These are phyloP conservation scores for Fusarium nygamai DNA, from an alignment of 2,329 filamentous ascomycete genomes.

Conservation along the genomic window DNA sequence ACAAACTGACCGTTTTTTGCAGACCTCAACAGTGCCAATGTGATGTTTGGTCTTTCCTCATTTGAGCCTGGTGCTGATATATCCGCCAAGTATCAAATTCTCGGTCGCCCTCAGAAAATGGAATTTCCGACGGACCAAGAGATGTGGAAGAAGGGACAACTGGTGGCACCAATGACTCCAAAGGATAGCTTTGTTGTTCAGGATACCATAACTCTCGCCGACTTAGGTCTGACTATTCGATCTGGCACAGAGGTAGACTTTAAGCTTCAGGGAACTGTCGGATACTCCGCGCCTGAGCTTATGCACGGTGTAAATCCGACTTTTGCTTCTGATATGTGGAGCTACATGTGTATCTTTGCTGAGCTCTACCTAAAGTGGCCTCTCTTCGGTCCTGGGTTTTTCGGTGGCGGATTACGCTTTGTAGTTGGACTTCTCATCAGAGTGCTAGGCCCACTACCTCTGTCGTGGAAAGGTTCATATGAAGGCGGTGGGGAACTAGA, in stretches of 20 bases:
- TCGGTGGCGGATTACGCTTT: not conserved
- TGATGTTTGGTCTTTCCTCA: not conserved
- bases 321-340: not conserved
- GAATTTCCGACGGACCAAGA: not conserved
- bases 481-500: not conserved
- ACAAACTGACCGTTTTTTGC: fast-evolving
- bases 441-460: not conserved
- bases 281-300: not conserved
- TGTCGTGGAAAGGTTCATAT: not conserved
- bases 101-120: not conserved
- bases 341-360: not conserved
- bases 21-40: not conserved
- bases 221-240: not conserved
- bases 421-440: not conserved
- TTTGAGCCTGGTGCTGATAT: not conserved
- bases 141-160: fast-evolving
- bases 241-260: not conserved
- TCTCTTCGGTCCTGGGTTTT: not conserved
- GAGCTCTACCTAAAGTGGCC: not conserved
- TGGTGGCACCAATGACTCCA: not conserved
- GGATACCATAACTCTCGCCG: not conserved
- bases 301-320: not conserved
- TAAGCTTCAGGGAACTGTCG: fast-evolving
- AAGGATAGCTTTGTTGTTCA: not conserved
- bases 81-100: not conserved